Percentiles rank a stretch among this genome's conserved stretches.
phyloP scores from a whole-genome alignment of 1,139 yeast species.

The Magnusiomyces ingens region DNA sequence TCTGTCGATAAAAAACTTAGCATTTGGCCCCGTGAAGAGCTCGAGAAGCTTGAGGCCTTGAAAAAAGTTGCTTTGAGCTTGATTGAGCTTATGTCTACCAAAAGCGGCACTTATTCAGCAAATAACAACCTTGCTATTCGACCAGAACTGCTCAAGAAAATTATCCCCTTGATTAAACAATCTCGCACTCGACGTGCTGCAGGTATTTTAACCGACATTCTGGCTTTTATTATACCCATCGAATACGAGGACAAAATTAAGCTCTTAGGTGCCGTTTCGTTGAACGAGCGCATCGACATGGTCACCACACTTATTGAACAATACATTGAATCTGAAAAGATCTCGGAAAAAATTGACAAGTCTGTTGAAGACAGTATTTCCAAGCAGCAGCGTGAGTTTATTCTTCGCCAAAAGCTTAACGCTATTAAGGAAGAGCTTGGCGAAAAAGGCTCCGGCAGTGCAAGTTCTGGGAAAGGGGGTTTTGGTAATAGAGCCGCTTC shows the following conservation, averaged over 20 bases:
- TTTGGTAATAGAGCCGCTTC: conserved; percentile 5
- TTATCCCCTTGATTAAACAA: conserved; percentile 7
- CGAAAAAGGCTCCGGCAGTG: conserved; percentile 11
- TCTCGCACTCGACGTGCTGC: conserved; percentile 24
- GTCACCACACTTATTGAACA: conserved; percentile 24
- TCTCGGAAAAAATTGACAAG: conserved; percentile 23
- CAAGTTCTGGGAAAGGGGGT: conserved; percentile 1
- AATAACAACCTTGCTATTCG: conserved; percentile 4
- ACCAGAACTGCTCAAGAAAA: conserved; percentile 7
- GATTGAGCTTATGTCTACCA: conserved; percentile 7
- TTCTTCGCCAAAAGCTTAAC: conserved; percentile 25
- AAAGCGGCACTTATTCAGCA: neutral
- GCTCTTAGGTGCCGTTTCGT: conserved; percentile 27
- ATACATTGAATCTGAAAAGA: conserved; percentile 18
- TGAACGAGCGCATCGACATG: conserved; percentile 24
- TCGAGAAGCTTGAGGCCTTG: conserved; percentile 7
- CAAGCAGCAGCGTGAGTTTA: conserved; percentile 26
- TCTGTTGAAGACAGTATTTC: conserved; percentile 20
- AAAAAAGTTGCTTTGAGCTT: conserved; percentile 9
- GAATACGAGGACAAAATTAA: conserved; percentile 27
- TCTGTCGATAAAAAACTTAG: neutral
- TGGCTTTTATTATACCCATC: conserved; percentile 34
- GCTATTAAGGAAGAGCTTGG: conserved; percentile 28
- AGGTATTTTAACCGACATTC: conserved; percentile 31
- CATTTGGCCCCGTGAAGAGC: conserved; percentile 9